Percentiles rank a stretch among this genome's conserved stretches.
Evolutionary conservation across 1,139 yeast genomes (phyloP).

Genomic region (Nakaseomyces sp.): DNA sequence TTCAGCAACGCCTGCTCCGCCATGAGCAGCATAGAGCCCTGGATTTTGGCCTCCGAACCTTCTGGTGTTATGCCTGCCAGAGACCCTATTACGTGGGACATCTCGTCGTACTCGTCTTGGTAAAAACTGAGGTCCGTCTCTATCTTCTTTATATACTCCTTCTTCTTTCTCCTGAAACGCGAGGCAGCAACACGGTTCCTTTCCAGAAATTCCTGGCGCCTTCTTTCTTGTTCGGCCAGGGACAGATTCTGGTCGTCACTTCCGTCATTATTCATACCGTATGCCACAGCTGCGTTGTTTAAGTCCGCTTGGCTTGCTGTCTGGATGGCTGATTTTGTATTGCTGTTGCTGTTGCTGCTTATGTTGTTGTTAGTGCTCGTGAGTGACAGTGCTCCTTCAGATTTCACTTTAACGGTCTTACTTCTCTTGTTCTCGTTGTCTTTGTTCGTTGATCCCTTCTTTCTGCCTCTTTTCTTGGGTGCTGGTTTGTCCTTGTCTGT

Average conservation of each 20-base stretch:
- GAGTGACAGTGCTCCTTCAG: too few relatives aligned
- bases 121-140: constrained; percentile 67
- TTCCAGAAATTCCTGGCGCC: constrained; percentile 75
- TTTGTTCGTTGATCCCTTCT: constrained; percentile 1
- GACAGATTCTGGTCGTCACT: constrained; percentile 10
- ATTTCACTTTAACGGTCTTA: neutral
- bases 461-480: constrained; percentile 5
- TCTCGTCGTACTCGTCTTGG: constrained; percentile 60
- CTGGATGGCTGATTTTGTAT: neutral
- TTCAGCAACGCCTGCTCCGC: constrained; percentile 20
- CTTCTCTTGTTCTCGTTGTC: neutral
- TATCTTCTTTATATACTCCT: constrained; percentile 76
- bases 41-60: constrained; percentile 2
- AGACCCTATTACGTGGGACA: constrained; percentile 33
- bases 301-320: neutral
- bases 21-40: constrained; percentile 11
- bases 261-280: constrained; percentile 5
- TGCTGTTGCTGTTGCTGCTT: too few relatives aligned
- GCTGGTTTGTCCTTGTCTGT: neutral
- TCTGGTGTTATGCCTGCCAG: constrained; percentile 15
- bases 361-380: too few relatives aligned
- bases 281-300: constrained; percentile 4
- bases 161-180: constrained; percentile 90
- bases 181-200: constrained; percentile 92
- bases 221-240: constrained; percentile 44